Evolutionary conservation across 2,329 filamentous ascomycete species (phyloP).

Genomic region (Epichloe gansuensis): DNA sequence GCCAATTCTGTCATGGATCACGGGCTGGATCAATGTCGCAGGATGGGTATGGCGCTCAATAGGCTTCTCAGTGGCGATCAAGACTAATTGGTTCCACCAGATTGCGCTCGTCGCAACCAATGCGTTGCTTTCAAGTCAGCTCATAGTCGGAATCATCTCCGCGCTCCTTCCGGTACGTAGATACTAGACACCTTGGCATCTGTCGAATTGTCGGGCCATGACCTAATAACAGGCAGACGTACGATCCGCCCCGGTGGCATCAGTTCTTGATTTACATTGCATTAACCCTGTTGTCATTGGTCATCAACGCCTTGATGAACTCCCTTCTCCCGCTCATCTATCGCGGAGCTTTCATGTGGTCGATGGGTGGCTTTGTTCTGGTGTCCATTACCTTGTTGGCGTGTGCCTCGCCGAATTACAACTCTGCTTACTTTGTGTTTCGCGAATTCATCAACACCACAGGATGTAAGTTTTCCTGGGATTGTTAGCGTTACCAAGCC

Average conservation of each 20-base stretch:
- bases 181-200: neutral
- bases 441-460: slow-evolving; percentile 20
- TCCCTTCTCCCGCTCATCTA: slow-evolving; percentile 34
- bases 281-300: slow-evolving; percentile 16
- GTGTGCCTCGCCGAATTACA: slow-evolving; percentile 49
- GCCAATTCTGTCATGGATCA: slow-evolving; percentile 19
- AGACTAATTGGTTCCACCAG: slow-evolving; percentile 1
- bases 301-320: slow-evolving; percentile 19
- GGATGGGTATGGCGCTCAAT: slow-evolving; percentile 36
- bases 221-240: slow-evolving; percentile 19
- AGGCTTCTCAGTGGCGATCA: neutral
- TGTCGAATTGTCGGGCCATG: neutral
- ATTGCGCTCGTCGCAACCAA: slow-evolving; percentile 55
- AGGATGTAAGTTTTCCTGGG: slow-evolving; percentile 11
- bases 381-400: slow-evolving; percentile 57
- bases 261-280: slow-evolving; percentile 44
- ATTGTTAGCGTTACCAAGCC: neutral
- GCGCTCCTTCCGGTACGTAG: slow-evolving; percentile 36
- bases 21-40: slow-evolving; percentile 51
- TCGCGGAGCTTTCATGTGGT: slow-evolving; percentile 54
- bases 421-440: slow-evolving; percentile 18
- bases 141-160: slow-evolving; percentile 52
- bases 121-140: slow-evolving; percentile 51
- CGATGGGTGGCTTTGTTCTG: slow-evolving; percentile 51
- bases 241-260: slow-evolving; percentile 49